A percentile compares a stretch with the other conserved stretches of the same genome.
Evolutionary conservation across 176 grass and related monocot species (phyloP).

Genomic region (Poa pratensis): DNA sequence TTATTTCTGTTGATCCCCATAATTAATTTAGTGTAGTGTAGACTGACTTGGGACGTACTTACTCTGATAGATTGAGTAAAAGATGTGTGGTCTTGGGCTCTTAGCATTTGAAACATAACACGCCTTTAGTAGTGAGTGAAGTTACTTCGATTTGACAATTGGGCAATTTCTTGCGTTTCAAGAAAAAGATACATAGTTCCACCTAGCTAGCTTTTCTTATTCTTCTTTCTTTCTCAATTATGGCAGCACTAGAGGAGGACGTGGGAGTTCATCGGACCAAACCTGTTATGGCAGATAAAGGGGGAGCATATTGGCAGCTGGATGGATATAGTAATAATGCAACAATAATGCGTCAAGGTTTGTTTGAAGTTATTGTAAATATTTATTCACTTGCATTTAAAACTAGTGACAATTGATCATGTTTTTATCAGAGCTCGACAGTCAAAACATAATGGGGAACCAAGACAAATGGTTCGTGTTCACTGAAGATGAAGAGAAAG

Average conservation of each 20-base stretch:
- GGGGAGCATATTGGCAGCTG: conserved; percentile 47
- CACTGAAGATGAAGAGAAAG: conserved; percentile 52
- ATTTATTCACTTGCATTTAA: conserved; percentile 23
- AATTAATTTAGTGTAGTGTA: neutral
- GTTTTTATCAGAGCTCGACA: conserved; percentile 36
- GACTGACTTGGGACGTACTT: neutral
- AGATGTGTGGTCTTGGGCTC: neutral
- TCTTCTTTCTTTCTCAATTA: conserved; percentile 17
- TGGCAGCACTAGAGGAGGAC: conserved; percentile 47
- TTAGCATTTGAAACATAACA: neutral
- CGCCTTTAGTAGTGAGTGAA: neutral
- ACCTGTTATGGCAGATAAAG: conserved; percentile 46
- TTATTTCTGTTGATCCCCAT: neutral
- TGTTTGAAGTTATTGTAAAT: conserved; percentile 18
- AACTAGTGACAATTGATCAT: conserved; percentile 27
- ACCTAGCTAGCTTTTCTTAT: neutral
- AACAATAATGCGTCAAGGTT: conserved; percentile 51
- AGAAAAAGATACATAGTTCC: neutral
- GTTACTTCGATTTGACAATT: neutral
- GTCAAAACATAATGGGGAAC: conserved; percentile 8
- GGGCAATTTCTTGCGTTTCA: neutral
- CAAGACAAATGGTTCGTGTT: conserved; percentile 55
- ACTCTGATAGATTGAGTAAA: neutral
- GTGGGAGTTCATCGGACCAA: conserved; percentile 52
- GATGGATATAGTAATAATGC: conserved; percentile 36